A percentile compares a stretch with the other conserved stretches of the same genome.
These are phyloP conservation scores for Leptographium lundbergii DNA, from an alignment of 2,329 filamentous ascomycete species.

Conservation along the genomic window DNA sequence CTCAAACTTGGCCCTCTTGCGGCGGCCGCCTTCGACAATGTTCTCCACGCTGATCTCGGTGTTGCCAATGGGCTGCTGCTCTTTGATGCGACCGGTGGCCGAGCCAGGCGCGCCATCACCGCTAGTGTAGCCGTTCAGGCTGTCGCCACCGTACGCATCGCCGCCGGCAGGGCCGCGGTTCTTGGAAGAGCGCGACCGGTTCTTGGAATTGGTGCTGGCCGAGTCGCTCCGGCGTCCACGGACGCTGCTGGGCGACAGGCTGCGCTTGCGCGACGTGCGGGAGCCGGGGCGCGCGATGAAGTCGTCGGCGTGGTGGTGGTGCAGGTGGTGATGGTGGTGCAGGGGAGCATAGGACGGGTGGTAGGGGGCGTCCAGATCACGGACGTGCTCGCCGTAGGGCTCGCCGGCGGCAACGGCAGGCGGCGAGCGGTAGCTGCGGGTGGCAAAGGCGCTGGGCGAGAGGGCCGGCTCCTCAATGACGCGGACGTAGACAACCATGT, in stretches of 20 bases:
- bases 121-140: slow-evolving; percentile 67
- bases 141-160: slow-evolving; percentile 50
- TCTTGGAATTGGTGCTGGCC: slow-evolving; percentile 47
- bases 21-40: slow-evolving; percentile 90
- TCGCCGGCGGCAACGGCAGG: slow-evolving; percentile 17
- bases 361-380: slow-evolving; percentile 36
- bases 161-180: slow-evolving; percentile 41
- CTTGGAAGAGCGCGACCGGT: slow-evolving; percentile 56
- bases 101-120: slow-evolving; percentile 72
- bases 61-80: slow-evolving; percentile 62
- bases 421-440: slow-evolving; percentile 10
- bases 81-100: slow-evolving; percentile 64
- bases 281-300: slow-evolving; percentile 57
- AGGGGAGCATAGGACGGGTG: slow-evolving; percentile 33
- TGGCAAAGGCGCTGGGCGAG: slow-evolving; percentile 26
- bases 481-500: slow-evolving; percentile 88
- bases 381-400: slow-evolving; percentile 22
- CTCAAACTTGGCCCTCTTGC: slow-evolving; percentile 89
- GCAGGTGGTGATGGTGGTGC: slow-evolving; percentile 2
- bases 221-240: slow-evolving; percentile 69
- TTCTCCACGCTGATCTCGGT: slow-evolving; percentile 98
- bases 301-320: slow-evolving; percentile 19
- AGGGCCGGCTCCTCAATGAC: slow-evolving; percentile 52
- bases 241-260: slow-evolving; percentile 57
- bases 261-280: slow-evolving; percentile 61